A percentile compares a stretch with the other conserved stretches of the same genome.
These are phyloP conservation scores for Asterochloris erici DNA, from an alignment of 139 green algal species.

Conservation along the genomic window DNA sequence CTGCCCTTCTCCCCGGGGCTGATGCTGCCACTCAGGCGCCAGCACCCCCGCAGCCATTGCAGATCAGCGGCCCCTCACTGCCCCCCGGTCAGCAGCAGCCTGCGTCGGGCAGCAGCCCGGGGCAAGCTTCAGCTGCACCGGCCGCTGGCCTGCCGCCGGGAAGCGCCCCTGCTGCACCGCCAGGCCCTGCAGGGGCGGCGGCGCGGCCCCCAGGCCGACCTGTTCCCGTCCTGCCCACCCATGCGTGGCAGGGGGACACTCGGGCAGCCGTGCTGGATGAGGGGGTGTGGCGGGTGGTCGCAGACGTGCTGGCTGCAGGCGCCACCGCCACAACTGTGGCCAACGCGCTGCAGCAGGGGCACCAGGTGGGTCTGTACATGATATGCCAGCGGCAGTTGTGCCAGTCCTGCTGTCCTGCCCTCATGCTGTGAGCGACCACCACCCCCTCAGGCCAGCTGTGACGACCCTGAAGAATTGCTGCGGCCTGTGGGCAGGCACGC, in stretches of 20 bases:
- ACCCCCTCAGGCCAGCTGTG: neutral
- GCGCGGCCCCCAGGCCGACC: neutral
- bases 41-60: neutral
- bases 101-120: neutral
- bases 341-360: slow-evolving; percentile 7
- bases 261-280: neutral
- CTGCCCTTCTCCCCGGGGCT: neutral
- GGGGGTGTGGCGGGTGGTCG: slow-evolving; percentile 23
- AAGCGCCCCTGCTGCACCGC: neutral
- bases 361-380: neutral
- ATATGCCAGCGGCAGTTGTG: neutral
- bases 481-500: no score
- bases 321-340: slow-evolving; percentile 13
- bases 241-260: slow-evolving; percentile 20
- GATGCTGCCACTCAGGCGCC: neutral
- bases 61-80: neutral
- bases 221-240: neutral
- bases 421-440: neutral
- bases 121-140: neutral
- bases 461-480: neutral
- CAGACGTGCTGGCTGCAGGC: slow-evolving; percentile 32
- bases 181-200: neutral
- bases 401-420: no score
- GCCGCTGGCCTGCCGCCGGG: neutral
- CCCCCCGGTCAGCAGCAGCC: neutral